Conservation (phyloP, 352 stramenopile species). For the Phytophthora pseudosyringae region DNA sequence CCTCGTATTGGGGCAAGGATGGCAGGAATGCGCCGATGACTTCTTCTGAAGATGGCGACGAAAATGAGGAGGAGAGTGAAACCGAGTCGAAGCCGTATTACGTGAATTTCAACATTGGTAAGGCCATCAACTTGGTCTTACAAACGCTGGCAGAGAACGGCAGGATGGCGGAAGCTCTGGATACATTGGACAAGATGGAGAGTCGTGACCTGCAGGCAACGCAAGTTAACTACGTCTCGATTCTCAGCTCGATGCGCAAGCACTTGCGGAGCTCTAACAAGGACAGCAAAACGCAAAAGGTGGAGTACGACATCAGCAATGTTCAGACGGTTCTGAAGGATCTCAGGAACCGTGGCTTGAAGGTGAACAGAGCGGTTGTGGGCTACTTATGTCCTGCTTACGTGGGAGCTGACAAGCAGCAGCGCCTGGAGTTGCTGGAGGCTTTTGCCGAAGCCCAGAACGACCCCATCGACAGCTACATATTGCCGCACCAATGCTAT, state of each 20-base stretch:
- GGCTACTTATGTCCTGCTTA: conserved; percentile 56
- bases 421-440: conserved; percentile 64
- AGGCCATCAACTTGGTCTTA: conserved; percentile 53
- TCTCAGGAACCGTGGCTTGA: conserved; percentile 44
- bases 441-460: conserved; percentile 47
- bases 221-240: conserved; percentile 49
- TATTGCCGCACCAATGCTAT: conserved; percentile 55
- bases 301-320: conserved; percentile 44
- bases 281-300: conserved; percentile 27
- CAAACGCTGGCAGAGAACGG: conserved; percentile 57
- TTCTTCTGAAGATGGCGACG: conserved; percentile 13
- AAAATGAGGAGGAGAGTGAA: conserved; percentile 8
- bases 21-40: neutral
- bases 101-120: conserved; percentile 55
- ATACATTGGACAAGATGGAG: conserved; percentile 44
- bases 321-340: conserved; percentile 54
- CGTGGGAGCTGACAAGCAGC: conserved; percentile 51
- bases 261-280: conserved; percentile 19
- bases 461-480: conserved; percentile 46
- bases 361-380: conserved; percentile 50
- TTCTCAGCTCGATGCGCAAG: conserved; percentile 62
- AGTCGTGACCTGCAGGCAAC: conserved; percentile 36
- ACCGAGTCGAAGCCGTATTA: conserved; percentile 23
- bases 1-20: conserved; percentile 42
- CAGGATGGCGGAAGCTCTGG: conserved; percentile 42